These are phyloP conservation scores for Erysimum cheiri DNA, from an alignment of 441 rosid genomes.

Conservation along the genomic window DNA sequence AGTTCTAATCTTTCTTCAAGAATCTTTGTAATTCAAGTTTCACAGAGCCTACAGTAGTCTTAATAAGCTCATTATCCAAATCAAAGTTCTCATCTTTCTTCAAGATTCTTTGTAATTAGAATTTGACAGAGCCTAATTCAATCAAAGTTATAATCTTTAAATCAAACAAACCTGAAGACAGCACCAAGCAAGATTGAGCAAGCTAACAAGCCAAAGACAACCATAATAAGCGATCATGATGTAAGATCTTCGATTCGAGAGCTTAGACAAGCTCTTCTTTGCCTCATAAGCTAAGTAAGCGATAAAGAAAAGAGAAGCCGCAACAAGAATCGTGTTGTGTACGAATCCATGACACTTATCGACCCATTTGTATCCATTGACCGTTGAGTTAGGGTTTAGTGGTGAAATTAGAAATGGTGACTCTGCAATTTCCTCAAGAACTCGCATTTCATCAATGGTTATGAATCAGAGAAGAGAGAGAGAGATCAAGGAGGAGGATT, in stretches of 20 bases:
- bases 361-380: slow-evolving; percentile 58
- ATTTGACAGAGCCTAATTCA: neutral
- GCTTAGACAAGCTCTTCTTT: slow-evolving; percentile 68
- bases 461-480: neutral
- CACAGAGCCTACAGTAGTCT: neutral
- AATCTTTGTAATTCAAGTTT: neutral
- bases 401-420: slow-evolving; percentile 49
- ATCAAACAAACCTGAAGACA: slow-evolving; percentile 67
- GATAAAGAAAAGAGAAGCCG: slow-evolving; percentile 64
- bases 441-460: slow-evolving; percentile 48
- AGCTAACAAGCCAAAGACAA: slow-evolving; percentile 84
- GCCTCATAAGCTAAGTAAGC: slow-evolving; percentile 74
- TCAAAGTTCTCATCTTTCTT: neutral
- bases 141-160: slow-evolving; percentile 21
- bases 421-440: slow-evolving; percentile 38
- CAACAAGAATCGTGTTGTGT: slow-evolving; percentile 65
- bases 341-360: slow-evolving; percentile 80
- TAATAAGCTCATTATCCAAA: neutral
- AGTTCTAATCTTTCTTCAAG: neutral
- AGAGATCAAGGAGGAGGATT: no score
- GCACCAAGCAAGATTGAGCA: slow-evolving; percentile 92
- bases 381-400: slow-evolving; percentile 48
- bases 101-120: neutral
- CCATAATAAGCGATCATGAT: slow-evolving; percentile 83
- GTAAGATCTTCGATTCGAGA: slow-evolving; percentile 75